Evolutionary conservation across 108 stramenopile genomes (phyloP).

Genomic region (Cyclotella choctawhatcheeana): DNA sequence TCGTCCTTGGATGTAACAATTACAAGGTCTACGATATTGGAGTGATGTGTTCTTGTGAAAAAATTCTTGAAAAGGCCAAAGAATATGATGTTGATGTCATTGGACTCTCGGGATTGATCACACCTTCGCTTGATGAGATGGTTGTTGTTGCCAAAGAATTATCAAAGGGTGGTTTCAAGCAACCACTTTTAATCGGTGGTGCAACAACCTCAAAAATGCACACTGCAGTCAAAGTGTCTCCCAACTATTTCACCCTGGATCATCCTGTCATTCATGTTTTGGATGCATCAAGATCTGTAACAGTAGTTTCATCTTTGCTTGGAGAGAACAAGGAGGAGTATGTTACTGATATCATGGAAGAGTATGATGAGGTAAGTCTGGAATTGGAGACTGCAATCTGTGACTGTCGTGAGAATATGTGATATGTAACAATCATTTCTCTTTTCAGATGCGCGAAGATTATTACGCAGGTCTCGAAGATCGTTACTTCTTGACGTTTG

Average conservation of each 20-base stretch:
- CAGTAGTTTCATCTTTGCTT: constrained; percentile 94
- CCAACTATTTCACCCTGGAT: constrained; percentile 89
- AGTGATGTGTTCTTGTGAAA: constrained; percentile 97
- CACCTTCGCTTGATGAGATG: constrained; percentile 99
- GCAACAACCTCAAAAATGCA: constrained; percentile 99
- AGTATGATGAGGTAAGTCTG: constrained; percentile 93
- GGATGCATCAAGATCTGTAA: constrained; percentile 98
- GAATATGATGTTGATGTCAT: constrained; percentile 97
- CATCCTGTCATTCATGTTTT: constrained; percentile 99
- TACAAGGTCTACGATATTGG: constrained; percentile 99
- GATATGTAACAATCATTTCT: not conserved
- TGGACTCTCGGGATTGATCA: constrained; percentile 98
- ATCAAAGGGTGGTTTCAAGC: constrained; percentile 92
- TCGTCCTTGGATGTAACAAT: constrained; percentile 99
- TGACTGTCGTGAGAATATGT: not conserved
- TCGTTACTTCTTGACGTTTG: constrained; percentile 91
- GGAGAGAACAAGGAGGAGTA: constrained; percentile 90
- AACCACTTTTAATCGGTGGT: constrained; percentile 98
- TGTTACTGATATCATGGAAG: constrained; percentile 92
- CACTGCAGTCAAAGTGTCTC: constrained; percentile 98
- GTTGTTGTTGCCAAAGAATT: constrained; percentile 98
- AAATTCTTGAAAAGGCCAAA: constrained; percentile 92
- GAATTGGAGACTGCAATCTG: not conserved
- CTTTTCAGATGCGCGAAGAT: constrained; percentile 84
- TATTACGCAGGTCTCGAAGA: constrained; percentile 99